A percentile compares a stretch with the other conserved stretches of the same genome.
Conservation (phyloP, 2,329 filamentous ascomycete genomes). For the Apiospora kogelbergensis region DNA sequence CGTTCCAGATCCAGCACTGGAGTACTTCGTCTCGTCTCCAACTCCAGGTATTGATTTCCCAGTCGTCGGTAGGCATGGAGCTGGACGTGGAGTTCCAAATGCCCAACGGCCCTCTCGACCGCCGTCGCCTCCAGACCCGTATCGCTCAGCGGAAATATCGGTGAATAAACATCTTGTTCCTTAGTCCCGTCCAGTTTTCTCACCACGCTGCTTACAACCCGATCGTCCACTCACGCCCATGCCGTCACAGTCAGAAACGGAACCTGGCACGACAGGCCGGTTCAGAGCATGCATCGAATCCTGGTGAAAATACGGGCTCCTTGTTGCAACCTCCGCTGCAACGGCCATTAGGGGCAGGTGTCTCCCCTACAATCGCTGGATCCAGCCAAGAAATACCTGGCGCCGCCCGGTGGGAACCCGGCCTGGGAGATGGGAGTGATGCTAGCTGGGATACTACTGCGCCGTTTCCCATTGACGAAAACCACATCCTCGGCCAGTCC, state of each 20-base stretch:
- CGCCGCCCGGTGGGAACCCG: not conserved
- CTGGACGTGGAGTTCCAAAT: not conserved
- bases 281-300: not conserved
- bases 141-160: not conserved
- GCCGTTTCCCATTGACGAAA: not conserved
- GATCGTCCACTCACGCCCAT: not conserved
- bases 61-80: not conserved
- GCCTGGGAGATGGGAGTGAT: not conserved
- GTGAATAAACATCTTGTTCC: not conserved
- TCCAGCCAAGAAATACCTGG: not conserved
- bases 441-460: not conserved
- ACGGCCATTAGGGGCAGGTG: not conserved
- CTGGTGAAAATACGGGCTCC: not conserved
- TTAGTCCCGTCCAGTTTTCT: not conserved
- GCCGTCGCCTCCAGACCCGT: not conserved
- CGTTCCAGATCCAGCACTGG: not conserved
- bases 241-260: not conserved
- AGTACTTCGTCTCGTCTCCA: not conserved
- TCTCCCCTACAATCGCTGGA: not conserved
- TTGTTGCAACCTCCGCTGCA: not conserved
- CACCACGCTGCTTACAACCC: not conserved
- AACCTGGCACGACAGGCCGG: not conserved
- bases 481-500: not conserved
- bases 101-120: not conserved
- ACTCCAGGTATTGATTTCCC: not conserved